These are phyloP conservation scores for Stephanodiscus minutulus DNA, from an alignment of 108 stramenopile genomes.

Conservation along the genomic window DNA sequence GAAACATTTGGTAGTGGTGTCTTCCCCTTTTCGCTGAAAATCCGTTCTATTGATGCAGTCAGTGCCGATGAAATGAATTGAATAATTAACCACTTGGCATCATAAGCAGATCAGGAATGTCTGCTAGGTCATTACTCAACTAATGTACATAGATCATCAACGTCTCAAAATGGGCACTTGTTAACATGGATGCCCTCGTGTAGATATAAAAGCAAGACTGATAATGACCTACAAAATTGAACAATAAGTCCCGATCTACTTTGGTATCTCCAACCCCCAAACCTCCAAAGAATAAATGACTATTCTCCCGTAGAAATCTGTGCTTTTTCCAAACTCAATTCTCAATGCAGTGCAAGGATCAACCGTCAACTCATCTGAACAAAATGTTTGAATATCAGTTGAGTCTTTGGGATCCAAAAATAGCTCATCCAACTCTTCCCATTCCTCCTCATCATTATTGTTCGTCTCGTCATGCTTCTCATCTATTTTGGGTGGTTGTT, in stretches of 20 bases:
- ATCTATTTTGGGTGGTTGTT: neutral
- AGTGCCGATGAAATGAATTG: conserved; percentile 5
- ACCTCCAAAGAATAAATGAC: conserved; percentile 50
- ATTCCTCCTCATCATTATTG: conserved; percentile 33
- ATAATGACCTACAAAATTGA: neutral
- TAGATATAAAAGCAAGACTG: neutral
- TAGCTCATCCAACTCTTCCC: conserved; percentile 46
- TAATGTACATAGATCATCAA: neutral
- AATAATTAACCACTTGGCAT: neutral
- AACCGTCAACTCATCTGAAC: conserved; percentile 14
- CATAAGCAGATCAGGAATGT: neutral
- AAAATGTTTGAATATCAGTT: conserved; percentile 46
- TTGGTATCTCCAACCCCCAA: conserved; percentile 27
- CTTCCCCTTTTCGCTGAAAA: conserved; percentile 65
- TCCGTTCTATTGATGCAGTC: conserved; percentile 56
- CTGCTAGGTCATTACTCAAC: neutral
- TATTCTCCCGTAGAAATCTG: conserved; percentile 53
- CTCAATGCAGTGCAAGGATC: conserved; percentile 34
- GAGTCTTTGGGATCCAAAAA: conserved; percentile 44
- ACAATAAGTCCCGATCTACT: neutral
- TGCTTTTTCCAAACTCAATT: conserved; percentile 47
- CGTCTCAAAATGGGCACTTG: neutral
- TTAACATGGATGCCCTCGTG: too few species aligned
- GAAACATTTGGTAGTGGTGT: conserved; percentile 72
- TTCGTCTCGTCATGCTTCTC: neutral